A percentile compares a stretch with the other conserved stretches of the same genome.
These are phyloP conservation scores for Saksenaea vasiformis DNA, from an alignment of 371 early-diverging fungal genomes.

Conservation along the genomic window DNA sequence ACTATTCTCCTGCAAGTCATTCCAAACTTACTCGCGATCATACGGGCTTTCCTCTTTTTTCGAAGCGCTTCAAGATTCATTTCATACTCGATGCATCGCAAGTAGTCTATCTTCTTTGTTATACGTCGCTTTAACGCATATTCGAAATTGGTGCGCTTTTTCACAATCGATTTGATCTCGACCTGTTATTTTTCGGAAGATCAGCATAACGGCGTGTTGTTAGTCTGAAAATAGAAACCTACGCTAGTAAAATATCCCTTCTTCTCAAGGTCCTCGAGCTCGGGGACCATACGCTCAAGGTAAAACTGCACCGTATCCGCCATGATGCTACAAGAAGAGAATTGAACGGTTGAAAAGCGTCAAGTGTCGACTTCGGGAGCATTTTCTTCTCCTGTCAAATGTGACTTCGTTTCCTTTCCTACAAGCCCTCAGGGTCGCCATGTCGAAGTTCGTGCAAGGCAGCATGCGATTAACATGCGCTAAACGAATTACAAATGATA, in stretches of 20 bases:
- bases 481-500: too few relatives aligned
- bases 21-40: conserved; percentile 24
- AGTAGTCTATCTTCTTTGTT: conserved; percentile 75
- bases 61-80: conserved; percentile 86
- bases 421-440: not conserved
- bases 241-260: conserved; percentile 79
- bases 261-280: conserved; percentile 86
- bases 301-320: conserved; percentile 88
- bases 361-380: conserved; percentile 18
- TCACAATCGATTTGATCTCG: conserved; percentile 88
- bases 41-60: conserved; percentile 76
- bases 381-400: not conserved
- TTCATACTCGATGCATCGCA: conserved; percentile 93
- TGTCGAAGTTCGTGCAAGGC: too few relatives aligned
- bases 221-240: conserved; percentile 4
- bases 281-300: conserved; percentile 93
- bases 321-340: conserved; percentile 52
- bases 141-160: conserved; percentile 87
- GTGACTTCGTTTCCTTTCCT: not conserved
- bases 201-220: not conserved
- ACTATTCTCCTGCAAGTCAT: not conserved
- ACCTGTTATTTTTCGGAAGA: conserved; percentile 31
- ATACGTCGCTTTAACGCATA: conserved; percentile 82
- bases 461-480: too few relatives aligned
- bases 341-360: conserved; percentile 26